These are phyloP conservation scores for Solanum chmielewskii DNA, from an alignment of 257 asterid genomes.

Conservation along the genomic window DNA sequence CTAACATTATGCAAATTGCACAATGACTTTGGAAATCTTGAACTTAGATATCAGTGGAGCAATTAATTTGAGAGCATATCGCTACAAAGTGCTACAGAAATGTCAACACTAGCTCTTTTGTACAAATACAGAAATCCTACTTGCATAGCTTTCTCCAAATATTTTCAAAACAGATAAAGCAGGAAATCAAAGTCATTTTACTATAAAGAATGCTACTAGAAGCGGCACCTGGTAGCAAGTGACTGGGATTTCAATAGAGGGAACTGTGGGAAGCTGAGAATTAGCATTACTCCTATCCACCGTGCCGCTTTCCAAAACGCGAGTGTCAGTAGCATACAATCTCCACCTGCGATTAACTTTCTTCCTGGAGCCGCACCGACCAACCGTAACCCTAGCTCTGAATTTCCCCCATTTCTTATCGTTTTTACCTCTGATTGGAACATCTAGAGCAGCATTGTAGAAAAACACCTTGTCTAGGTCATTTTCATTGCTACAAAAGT, in stretches of 20 bases:
- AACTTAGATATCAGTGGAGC: background rate
- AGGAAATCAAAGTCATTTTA: background rate
- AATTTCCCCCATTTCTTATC: background rate
- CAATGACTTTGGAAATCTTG: background rate
- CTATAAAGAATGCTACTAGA: background rate
- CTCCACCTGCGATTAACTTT: slow-evolving; percentile 8
- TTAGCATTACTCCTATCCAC: background rate
- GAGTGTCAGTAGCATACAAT: slow-evolving; percentile 13
- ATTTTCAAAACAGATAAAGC: background rate
- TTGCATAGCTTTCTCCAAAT: background rate
- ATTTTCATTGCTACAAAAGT: background rate
- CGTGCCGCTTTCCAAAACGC: slow-evolving; percentile 1
- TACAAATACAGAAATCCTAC: background rate
- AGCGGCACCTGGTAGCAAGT: slow-evolving; percentile 76
- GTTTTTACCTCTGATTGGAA: background rate
- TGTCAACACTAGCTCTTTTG: background rate
- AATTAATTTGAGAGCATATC: background rate
- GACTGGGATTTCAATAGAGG: slow-evolving; percentile 68
- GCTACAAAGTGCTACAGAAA: background rate
- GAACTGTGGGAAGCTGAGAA: slow-evolving; percentile 6
- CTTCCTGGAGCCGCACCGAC: background rate
- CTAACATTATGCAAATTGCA: background rate
- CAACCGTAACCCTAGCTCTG: slow-evolving; percentile 10
- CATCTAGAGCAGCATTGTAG: background rate
- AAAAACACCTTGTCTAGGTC: background rate